These are phyloP conservation scores for Talaromyces sp. DNA, from an alignment of 2,329 filamentous ascomycete species.

Conservation along the genomic window DNA sequence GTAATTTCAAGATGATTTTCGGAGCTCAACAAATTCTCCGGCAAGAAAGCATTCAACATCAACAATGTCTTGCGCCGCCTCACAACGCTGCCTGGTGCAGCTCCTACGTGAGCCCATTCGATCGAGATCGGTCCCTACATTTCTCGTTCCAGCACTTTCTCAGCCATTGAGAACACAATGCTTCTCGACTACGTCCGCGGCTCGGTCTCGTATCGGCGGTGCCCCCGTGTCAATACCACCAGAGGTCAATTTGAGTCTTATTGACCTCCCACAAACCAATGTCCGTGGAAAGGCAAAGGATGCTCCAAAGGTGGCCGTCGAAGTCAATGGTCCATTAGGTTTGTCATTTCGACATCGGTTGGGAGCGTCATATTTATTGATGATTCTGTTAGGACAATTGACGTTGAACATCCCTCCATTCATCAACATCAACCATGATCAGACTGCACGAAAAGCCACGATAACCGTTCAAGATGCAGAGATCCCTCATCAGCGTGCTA, in stretches of 20 bases:
- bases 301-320: conserved; percentile 62
- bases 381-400: conserved; percentile 60
- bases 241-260: conserved; percentile 69
- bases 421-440: conserved; percentile 67
- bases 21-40: conserved; percentile 25
- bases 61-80: conserved; percentile 52
- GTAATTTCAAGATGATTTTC: conserved; percentile 32
- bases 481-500: conserved; percentile 75
- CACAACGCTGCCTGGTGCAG: conserved; percentile 59
- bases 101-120: conserved; percentile 49
- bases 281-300: conserved; percentile 60
- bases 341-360: conserved; percentile 25
- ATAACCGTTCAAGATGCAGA: conserved; percentile 68
- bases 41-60: conserved; percentile 25
- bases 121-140: conserved; percentile 61
- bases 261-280: conserved; percentile 61
- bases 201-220: conserved; percentile 78
- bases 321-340: conserved; percentile 79
- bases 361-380: background rate
- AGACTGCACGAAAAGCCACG: conserved; percentile 58
- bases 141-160: conserved; percentile 69
- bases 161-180: conserved; percentile 43
- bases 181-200: conserved; percentile 69
- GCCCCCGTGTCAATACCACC: conserved; percentile 77
- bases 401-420: conserved; percentile 76